Conservation (phyloP, 2,329 filamentous ascomycete species). For the Penicillium concentricum region DNA sequence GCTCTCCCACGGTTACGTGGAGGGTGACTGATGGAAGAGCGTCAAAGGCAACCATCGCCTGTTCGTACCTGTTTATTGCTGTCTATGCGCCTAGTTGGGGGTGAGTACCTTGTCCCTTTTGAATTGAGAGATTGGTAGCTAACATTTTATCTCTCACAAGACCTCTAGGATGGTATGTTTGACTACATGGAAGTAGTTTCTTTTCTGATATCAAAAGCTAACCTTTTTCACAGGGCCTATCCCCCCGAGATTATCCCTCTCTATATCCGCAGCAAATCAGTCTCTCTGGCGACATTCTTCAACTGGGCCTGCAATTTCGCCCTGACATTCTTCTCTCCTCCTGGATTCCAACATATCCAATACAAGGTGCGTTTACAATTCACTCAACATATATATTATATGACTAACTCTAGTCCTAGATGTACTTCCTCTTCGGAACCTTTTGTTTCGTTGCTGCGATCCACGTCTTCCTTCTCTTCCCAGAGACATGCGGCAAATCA, state of each 20-base stretch:
- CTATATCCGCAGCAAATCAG: slow-evolving; percentile 39
- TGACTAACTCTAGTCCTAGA: slow-evolving; percentile 2
- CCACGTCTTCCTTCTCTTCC: slow-evolving; percentile 28
- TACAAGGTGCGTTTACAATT: slow-evolving; percentile 21
- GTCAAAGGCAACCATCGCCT: slow-evolving; percentile 61
- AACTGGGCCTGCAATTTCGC: slow-evolving; percentile 41
- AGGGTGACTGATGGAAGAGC: slow-evolving; percentile 23
- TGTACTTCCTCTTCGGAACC: slow-evolving; percentile 25
- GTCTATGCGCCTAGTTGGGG: slow-evolving; percentile 62
- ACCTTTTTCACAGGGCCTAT: slow-evolving; percentile 53
- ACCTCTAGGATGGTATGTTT: slow-evolving; percentile 14
- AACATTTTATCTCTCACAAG: slow-evolving; percentile 1
- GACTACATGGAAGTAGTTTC: too few relatives aligned
- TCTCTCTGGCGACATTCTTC: slow-evolving; percentile 36
- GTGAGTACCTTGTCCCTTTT: slow-evolving; percentile 34
- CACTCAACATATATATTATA: too few relatives aligned
- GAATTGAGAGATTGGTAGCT: not conserved
- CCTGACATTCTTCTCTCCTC: slow-evolving; percentile 31
- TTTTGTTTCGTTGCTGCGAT: slow-evolving; percentile 23
- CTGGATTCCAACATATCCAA: slow-evolving; percentile 29
- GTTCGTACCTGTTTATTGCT: slow-evolving; percentile 66
- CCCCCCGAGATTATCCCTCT: slow-evolving; percentile 44
- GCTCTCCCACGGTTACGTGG: slow-evolving; percentile 15
- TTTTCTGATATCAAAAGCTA: not conserved
- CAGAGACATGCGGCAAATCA: slow-evolving; percentile 32